Conservation (phyloP, 2,329 filamentous ascomycete species). For the Penicillium freii region DNA sequence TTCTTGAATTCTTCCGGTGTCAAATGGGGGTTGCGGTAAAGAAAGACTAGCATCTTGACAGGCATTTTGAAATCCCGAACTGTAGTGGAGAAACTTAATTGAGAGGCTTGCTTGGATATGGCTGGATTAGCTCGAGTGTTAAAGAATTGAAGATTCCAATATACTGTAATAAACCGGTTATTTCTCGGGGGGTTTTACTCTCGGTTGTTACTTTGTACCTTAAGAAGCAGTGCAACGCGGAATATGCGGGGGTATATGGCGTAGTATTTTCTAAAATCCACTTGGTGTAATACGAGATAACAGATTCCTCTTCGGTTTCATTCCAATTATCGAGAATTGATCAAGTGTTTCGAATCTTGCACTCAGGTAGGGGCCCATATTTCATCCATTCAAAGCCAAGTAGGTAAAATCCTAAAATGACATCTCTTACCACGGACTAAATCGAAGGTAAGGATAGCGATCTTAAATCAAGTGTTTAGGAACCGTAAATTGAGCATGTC, state of each 20-base stretch:
- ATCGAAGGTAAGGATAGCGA: too few relatives aligned
- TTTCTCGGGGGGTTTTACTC: not conserved
- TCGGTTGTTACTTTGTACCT: not conserved
- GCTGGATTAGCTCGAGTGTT: not conserved
- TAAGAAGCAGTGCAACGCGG: not conserved
- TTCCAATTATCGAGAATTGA: not conserved
- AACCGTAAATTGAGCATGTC: too few relatives aligned
- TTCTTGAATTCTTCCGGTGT: slow-evolving; percentile 19
- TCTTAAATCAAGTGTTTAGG: too few relatives aligned
- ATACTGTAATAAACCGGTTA: not conserved
- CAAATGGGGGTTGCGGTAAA: slow-evolving; percentile 19
- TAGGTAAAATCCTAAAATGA: too few relatives aligned
- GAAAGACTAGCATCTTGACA: slow-evolving; percentile 4
- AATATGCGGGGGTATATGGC: not conserved
- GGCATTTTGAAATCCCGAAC: not conserved
- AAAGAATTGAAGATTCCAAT: not conserved
- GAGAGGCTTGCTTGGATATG: not conserved
- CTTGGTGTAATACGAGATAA: not conserved
- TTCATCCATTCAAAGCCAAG: too few relatives aligned
- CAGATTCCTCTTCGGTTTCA: not conserved
- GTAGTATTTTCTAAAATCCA: not conserved
- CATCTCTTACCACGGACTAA: too few relatives aligned
- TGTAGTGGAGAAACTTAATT: not conserved
- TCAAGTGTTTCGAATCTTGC: too few relatives aligned
- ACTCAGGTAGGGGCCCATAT: too few relatives aligned